These are phyloP conservation scores for Parastagonospora nodorum DNA, from an alignment of 2,329 filamentous ascomycete genomes.

Conservation along the genomic window DNA sequence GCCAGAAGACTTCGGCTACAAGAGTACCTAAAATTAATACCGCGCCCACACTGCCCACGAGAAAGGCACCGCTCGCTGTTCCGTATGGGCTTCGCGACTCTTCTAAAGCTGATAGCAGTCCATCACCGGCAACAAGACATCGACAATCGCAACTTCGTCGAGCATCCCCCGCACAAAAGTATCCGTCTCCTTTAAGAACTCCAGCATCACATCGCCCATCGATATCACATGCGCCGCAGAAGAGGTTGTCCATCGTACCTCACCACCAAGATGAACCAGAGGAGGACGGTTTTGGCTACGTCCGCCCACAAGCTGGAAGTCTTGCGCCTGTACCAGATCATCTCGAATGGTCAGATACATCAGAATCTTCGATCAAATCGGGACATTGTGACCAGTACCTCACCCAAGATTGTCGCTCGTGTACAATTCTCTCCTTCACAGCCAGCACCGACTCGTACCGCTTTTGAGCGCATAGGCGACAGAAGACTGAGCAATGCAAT, in stretches of 20 bases:
- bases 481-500: conserved; percentile 40
- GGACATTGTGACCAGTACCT: conserved; percentile 8
- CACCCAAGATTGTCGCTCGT: conserved; percentile 19
- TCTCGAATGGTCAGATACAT: conserved; percentile 23
- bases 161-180: conserved; percentile 8
- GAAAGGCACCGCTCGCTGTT: conserved; percentile 10
- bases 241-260: conserved; percentile 18
- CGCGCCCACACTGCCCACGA: conserved; percentile 1
- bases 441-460: conserved; percentile 22
- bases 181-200: conserved; percentile 3
- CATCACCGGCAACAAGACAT: conserved; percentile 20
- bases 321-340: conserved; percentile 30
- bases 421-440: conserved; percentile 28
- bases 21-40: conserved; percentile 1
- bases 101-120: conserved; percentile 16
- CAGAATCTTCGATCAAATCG: conserved; percentile 18
- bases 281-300: conserved; percentile 2
- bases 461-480: conserved; percentile 23
- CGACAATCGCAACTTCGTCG: conserved; percentile 16
- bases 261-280: conserved; percentile 10
- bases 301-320: conserved; percentile 18
- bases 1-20: conserved; percentile 6
- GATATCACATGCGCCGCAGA: conserved; percentile 13
- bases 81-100: conserved; percentile 7
- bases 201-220: conserved; percentile 1